phyloP scores from a whole-genome alignment of 2,329 filamentous ascomycete species.

The Fusarium globosum region DNA sequence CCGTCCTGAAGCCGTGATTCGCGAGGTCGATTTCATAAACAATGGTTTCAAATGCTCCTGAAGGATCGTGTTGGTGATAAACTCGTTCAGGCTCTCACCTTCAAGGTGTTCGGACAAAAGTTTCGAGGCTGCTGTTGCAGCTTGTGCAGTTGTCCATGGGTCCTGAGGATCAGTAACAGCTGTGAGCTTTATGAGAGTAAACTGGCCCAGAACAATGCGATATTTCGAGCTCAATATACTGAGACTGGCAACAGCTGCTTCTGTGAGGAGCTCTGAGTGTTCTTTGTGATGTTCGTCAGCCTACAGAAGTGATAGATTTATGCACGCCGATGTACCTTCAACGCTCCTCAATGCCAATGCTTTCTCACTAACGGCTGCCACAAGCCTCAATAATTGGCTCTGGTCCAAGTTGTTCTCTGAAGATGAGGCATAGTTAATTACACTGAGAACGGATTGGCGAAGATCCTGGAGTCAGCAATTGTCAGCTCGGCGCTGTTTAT shows the following conservation, averaged over 20 bases:
- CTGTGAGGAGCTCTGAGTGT: conserved; percentile 23
- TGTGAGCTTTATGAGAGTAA: conserved; percentile 47
- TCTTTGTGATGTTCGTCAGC: not conserved
- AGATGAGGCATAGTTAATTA: not conserved
- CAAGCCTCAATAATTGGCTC: not conserved
- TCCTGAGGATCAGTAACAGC: conserved; percentile 49
- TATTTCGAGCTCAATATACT: conserved; percentile 34
- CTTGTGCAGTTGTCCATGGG: conserved; percentile 53
- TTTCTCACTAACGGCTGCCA: not conserved
- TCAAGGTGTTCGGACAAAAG: conserved; percentile 49
- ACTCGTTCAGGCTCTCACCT: conserved; percentile 38
- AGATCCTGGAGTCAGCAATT: conserved; percentile 7
- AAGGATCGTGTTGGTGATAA: conserved; percentile 69
- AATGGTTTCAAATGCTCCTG: conserved; percentile 72
- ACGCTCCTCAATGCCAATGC: not conserved
- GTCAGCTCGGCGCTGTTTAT: conserved; percentile 8
- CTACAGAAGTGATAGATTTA: not conserved
- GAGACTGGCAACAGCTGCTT: conserved; percentile 47
- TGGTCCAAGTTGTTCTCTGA: not conserved
- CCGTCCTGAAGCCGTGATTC: conserved; percentile 46
- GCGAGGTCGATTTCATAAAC: conserved; percentile 68
- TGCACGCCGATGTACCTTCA: not conserved
- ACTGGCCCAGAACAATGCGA: conserved; percentile 15
- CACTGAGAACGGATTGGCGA: conserved; percentile 1
- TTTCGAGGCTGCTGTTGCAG: conserved; percentile 45